phyloP scores from a whole-genome alignment of 768 basidiomycete species.

The Russula sp. region DNA sequence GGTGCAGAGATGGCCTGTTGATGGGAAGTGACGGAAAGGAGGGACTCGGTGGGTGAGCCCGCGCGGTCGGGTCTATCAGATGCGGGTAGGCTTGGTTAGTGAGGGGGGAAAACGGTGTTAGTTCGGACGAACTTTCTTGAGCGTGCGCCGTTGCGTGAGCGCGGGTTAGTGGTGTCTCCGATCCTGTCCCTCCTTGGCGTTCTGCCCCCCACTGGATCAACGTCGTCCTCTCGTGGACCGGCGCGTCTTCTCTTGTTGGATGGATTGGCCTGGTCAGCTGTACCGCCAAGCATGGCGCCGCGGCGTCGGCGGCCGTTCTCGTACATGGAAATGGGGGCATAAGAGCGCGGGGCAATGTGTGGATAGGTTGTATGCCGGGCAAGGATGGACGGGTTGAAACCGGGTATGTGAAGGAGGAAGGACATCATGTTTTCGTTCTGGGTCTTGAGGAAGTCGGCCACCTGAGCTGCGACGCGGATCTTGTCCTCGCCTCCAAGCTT shows the following conservation, averaged over 20 bases:
- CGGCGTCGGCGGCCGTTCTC: slow-evolving; percentile 58
- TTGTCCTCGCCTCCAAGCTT: slow-evolving; percentile 97
- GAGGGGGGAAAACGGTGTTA: not conserved
- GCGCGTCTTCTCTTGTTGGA: slow-evolving; percentile 52
- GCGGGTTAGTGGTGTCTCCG: slow-evolving; percentile 36
- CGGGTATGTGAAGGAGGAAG: slow-evolving; percentile 56
- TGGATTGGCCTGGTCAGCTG: slow-evolving; percentile 51
- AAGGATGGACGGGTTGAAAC: slow-evolving; percentile 50
- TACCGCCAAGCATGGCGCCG: slow-evolving; percentile 43
- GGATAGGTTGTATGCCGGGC: slow-evolving; percentile 65
- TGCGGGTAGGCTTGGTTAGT: not conserved
- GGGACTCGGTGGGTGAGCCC: slow-evolving; percentile 64
- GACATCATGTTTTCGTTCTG: slow-evolving; percentile 55
- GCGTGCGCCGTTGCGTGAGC: slow-evolving; percentile 46
- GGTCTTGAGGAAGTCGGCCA: slow-evolving; percentile 76
- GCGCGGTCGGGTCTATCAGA: slow-evolving; percentile 51
- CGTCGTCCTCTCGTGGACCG: slow-evolving; percentile 51
- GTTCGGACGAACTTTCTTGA: slow-evolving; percentile 50
- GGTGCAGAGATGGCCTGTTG: slow-evolving; percentile 24
- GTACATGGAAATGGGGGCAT: slow-evolving; percentile 49
- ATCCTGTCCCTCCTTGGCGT: slow-evolving; percentile 60
- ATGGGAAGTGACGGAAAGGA: slow-evolving; percentile 53
- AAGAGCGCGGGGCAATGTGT: slow-evolving; percentile 63
- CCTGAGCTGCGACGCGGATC: slow-evolving; percentile 88
- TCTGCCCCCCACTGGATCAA: slow-evolving; percentile 40